phyloP scores from a whole-genome alignment of 306 rosid genomes.

The Pachyrhizus erosus region DNA sequence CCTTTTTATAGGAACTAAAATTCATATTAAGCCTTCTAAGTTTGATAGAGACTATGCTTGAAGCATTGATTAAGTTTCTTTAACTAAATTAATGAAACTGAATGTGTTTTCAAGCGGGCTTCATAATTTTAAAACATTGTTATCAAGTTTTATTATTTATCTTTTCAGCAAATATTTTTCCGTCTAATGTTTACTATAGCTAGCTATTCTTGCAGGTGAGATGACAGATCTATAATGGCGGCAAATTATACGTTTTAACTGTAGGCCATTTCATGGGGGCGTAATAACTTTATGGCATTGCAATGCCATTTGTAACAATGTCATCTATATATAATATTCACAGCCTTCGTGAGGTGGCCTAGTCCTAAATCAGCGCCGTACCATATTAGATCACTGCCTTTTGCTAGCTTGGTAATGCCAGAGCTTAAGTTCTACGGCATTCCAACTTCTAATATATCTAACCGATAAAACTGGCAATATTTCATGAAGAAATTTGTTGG shows the following conservation, averaged over 20 bases:
- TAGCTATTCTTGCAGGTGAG: constrained; percentile 61
- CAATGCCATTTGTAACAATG: constrained; percentile 13
- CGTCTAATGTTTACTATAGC: constrained; percentile 33
- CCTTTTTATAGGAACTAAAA: too few species aligned
- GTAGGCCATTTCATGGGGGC: constrained; percentile 24
- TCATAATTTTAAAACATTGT: not conserved
- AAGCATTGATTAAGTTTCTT: not conserved
- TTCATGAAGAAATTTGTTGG: not conserved
- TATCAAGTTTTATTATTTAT: constrained; percentile 10
- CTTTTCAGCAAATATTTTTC: constrained; percentile 5
- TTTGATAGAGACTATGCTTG: not conserved
- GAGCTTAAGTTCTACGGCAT: not conserved
- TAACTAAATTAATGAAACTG: constrained; percentile 9
- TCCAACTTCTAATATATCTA: not conserved
- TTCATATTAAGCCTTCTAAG: too few species aligned
- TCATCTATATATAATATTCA: constrained; percentile 2
- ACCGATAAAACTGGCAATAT: not conserved
- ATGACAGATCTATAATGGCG: constrained; percentile 43
- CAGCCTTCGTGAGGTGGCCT: constrained; percentile 24
- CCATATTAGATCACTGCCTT: not conserved
- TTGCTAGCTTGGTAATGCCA: constrained; percentile 8
- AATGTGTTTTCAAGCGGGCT: not conserved
- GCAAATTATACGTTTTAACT: constrained; percentile 17
- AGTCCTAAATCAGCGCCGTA: not conserved
- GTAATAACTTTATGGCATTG: not conserved